Evolutionary conservation across 1,284 basidiomycete species (phyloP), one percentile per base, ranked within the genome.

Genomic region (Boletus mariae): DNA sequence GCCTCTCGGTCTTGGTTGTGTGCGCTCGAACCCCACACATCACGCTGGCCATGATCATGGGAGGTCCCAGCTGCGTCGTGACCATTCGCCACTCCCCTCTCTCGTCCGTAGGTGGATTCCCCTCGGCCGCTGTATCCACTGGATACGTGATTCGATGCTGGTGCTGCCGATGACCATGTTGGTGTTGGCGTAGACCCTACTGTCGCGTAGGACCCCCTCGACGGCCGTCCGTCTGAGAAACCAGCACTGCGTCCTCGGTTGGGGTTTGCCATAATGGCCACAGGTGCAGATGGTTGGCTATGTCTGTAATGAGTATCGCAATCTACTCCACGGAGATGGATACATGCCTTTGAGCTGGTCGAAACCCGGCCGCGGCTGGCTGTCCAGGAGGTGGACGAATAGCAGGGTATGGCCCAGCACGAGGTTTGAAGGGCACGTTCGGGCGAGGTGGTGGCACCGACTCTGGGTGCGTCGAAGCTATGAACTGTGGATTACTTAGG

Each of bases 401-500:
- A 42, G 73, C 73, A 2, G 87, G 86, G 61, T 82, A 75, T 5
- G 87, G 83, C 1, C 89, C 89, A 57, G 83, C 76, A 37, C 82
- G 78, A 35, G 84, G 88, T 53, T 80, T 82, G 76, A 89, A 89
- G 0, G 81, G 78, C 11, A 66, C 54, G 32, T 54, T 67, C 13
- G 51, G 60, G 10, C 73, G 74, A 1, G 72, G 72, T 20, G 75
- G 73, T 31, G 77, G 74, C 20, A 62, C 70, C 4, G 72, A 67
- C 29, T 78, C 78, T 0, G 83, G 80, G 45, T 83, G 80, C 4
- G 83, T 89, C 0, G 85, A 83, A 3, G 87, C 83, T 23, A 87
- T 77, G 64, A 91, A 94, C 68, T 95, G 93, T 7, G 84, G 87
- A 58, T 86, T 76, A 13, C 85, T 88, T 59, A 97, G 69, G 71